Evolutionary conservation across 2,329 filamentous ascomycete genomes (phyloP).

Genomic region (Neurospora sp.): DNA sequence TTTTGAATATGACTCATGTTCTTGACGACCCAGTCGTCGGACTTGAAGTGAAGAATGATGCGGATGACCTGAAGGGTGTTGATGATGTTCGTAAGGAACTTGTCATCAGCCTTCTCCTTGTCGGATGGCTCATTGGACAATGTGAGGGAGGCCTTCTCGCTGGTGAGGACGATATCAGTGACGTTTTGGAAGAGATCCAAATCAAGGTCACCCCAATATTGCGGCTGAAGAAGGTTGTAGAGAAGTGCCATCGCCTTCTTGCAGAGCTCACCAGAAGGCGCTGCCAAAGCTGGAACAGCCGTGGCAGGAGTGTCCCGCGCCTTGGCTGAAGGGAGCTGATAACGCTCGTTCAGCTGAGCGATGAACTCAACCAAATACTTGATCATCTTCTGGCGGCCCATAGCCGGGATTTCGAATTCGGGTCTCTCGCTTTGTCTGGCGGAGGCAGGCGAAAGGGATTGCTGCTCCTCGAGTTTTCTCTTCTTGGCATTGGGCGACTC

Average conservation of each 20-base stretch:
- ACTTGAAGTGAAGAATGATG: slow-evolving; percentile 77
- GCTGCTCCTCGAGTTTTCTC: slow-evolving; percentile 58
- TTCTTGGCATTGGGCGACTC: slow-evolving; percentile 68
- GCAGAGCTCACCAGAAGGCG: slow-evolving; percentile 64
- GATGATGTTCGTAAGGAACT: slow-evolving; percentile 78
- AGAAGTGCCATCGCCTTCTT: slow-evolving; percentile 76
- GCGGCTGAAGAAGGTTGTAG: slow-evolving; percentile 72
- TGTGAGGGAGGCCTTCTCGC: slow-evolving; percentile 61
- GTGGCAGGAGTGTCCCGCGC: slow-evolving; percentile 42
- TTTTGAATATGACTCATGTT: slow-evolving; percentile 73
- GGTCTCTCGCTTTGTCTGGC: slow-evolving; percentile 40
- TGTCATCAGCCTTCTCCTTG: slow-evolving; percentile 69
- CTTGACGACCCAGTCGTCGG: slow-evolving; percentile 81
- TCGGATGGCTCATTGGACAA: slow-evolving; percentile 50
- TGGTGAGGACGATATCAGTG: slow-evolving; percentile 73
- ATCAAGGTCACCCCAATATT: slow-evolving; percentile 86
- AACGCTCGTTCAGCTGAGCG: slow-evolving; percentile 78
- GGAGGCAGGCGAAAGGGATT: slow-evolving; percentile 42
- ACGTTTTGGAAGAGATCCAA: slow-evolving; percentile 86
- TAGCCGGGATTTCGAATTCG: slow-evolving; percentile 58
- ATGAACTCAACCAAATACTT: slow-evolving; percentile 97
- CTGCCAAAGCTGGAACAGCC: slow-evolving; percentile 36
- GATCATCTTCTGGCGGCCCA: slow-evolving; percentile 68
- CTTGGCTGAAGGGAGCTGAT: slow-evolving; percentile 62
- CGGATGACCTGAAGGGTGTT: slow-evolving; percentile 90